A percentile compares a stretch with the other conserved stretches of the same genome.
These are phyloP conservation scores for Solanum boliviense DNA, from an alignment of 257 asterid species.

Conservation along the genomic window DNA sequence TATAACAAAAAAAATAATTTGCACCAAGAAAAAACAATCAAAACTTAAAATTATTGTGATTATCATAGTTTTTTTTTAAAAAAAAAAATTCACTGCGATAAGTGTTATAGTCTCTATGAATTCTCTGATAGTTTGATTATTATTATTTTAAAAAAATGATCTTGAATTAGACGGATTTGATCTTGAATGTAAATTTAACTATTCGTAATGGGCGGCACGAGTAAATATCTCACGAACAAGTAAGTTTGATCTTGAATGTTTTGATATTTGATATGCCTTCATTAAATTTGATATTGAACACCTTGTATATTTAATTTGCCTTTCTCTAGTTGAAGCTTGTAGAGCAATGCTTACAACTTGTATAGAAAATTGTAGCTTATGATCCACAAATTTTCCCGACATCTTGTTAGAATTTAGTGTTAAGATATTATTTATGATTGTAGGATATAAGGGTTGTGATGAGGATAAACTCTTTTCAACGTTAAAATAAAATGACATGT, in stretches of 20 bases:
- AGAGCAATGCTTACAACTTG: neutral
- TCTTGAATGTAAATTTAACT: neutral
- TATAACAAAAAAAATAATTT: neutral
- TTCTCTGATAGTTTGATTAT: neutral
- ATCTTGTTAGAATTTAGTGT: neutral
- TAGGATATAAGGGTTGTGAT: neutral
- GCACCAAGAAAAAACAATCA: neutral
- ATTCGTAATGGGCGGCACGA: fast-evolving
- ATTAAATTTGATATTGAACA: neutral
- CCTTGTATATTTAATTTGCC: neutral
- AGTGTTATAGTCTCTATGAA: neutral
- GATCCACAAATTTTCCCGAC: neutral
- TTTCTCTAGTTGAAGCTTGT: neutral
- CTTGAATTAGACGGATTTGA: neutral
- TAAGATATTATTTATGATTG: neutral
- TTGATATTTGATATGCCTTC: neutral
- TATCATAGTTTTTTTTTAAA: neutral
- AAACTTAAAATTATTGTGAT: neutral
- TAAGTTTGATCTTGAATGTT: neutral
- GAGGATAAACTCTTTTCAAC: neutral
- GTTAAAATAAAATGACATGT: neutral
- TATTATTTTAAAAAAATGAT: neutral
- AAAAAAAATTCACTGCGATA: neutral
- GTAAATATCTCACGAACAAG: neutral
- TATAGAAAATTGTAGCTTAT: neutral